phyloP scores from a whole-genome alignment of 176 grass and related monocot genomes.

The Triticum urartu region DNA sequence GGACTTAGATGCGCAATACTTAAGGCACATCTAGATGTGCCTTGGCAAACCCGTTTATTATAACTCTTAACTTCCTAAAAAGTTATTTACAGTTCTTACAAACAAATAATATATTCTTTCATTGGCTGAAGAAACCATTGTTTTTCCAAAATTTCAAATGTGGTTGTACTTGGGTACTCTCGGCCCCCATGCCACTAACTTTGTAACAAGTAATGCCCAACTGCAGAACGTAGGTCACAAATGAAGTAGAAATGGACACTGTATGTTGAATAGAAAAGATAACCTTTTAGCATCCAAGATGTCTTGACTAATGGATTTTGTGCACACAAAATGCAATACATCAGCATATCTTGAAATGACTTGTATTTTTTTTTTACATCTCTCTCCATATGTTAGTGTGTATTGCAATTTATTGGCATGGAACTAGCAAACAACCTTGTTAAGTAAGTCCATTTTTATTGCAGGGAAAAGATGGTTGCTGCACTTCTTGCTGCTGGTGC shows the following conservation, averaged over 20 bases:
- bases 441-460: constrained; percentile 19
- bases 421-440: constrained; percentile 6
- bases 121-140: constrained; percentile 19
- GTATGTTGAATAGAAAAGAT: constrained; percentile 17
- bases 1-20: too few species aligned
- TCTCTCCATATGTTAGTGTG: neutral
- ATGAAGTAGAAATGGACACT: constrained; percentile 14
- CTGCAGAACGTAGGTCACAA: neutral
- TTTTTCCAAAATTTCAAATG: neutral
- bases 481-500: constrained; percentile 82
- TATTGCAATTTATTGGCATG: neutral
- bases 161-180: neutral
- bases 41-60: neutral
- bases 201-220: neutral
- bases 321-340: neutral
- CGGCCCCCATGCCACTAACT: neutral
- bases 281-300: neutral
- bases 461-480: constrained; percentile 92
- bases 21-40: too few species aligned
- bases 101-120: neutral
- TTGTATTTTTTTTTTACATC: neutral
- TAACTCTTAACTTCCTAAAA: neutral
- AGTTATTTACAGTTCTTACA: neutral
- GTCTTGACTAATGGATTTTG: neutral
- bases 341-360: neutral